Percentiles rank a stretch among this genome's conserved stretches.
Conservation (phyloP, 805 yeast genomes). For the Ogataea philodendri region DNA sequence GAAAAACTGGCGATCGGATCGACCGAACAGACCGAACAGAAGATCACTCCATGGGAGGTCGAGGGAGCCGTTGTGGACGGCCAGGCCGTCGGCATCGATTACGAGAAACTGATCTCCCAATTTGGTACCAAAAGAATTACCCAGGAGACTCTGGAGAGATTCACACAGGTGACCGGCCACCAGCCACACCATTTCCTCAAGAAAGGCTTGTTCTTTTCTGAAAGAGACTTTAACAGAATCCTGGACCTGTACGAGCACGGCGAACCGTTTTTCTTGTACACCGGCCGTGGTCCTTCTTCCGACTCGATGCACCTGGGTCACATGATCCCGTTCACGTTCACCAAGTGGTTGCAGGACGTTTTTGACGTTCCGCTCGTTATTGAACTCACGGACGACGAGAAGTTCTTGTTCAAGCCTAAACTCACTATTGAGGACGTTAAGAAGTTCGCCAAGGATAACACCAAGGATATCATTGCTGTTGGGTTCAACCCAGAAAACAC, state of each 20-base stretch:
- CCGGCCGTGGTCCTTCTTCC: slow-evolving; percentile 96
- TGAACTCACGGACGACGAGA: slow-evolving; percentile 95
- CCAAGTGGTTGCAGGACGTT: slow-evolving; percentile 97
- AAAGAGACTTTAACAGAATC: slow-evolving; percentile 76
- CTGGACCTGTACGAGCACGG: slow-evolving; percentile 90
- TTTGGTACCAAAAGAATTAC: slow-evolving; percentile 82
- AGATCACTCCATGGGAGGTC: slow-evolving; percentile 96
- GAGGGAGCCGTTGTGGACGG: slow-evolving; percentile 98
- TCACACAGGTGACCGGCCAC: slow-evolving; percentile 79
- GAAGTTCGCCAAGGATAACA: slow-evolving; percentile 73
- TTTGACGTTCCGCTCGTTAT: slow-evolving; percentile 94
- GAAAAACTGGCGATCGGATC: slow-evolving; percentile 8
- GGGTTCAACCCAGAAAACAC: slow-evolving; percentile 96
- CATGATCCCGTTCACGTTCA: slow-evolving; percentile 91
- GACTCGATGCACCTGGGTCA: slow-evolving; percentile 97
- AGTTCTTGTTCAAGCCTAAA: slow-evolving; percentile 89
- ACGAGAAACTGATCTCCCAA: slow-evolving; percentile 78
- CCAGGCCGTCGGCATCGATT: slow-evolving; percentile 84
- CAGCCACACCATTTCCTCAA: slow-evolving; percentile 88
- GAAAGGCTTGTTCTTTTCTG: slow-evolving; percentile 90
- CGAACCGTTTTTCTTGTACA: slow-evolving; percentile 90
- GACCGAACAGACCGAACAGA: slow-evolving; percentile 54
- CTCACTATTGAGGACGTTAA: slow-evolving; percentile 88
- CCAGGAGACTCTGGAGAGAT: slow-evolving; percentile 69
- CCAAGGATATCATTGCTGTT: slow-evolving; percentile 88